These are phyloP conservation scores for Zymoseptoria tritici DNA, from an alignment of 2,329 filamentous ascomycete genomes.

Conservation along the genomic window DNA sequence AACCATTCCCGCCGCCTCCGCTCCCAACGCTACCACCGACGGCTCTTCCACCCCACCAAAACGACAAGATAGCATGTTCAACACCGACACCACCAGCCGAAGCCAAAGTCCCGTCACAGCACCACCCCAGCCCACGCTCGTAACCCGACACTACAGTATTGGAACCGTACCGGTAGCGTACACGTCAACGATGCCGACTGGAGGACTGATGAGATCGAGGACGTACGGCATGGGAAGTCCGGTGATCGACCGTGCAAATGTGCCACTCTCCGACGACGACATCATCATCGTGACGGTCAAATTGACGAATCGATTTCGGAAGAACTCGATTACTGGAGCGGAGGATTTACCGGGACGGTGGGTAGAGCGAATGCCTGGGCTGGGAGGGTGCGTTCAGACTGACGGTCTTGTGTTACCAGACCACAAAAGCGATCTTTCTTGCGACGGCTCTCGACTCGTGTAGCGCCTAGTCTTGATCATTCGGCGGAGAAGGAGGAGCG, in stretches of 20 bases:
- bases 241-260: background rate
- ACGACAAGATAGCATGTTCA: background rate
- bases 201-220: background rate
- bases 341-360: slow-evolving; percentile 18
- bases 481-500: slow-evolving; percentile 14
- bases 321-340: slow-evolving; percentile 9
- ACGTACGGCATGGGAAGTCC: background rate
- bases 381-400: background rate
- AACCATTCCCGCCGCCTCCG: background rate
- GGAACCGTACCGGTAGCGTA: background rate
- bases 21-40: background rate
- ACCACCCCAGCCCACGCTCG: background rate
- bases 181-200: background rate
- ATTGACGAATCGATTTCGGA: slow-evolving; percentile 13
- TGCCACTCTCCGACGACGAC: slow-evolving; percentile 18
- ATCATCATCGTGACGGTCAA: slow-evolving; percentile 24
- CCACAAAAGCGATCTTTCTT: slow-evolving; percentile 21
- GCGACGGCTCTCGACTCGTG: slow-evolving; percentile 22
- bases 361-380: background rate
- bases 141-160: background rate
- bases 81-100: background rate
- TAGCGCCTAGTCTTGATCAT: slow-evolving; percentile 9
- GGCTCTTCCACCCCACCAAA: background rate
- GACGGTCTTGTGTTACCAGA: slow-evolving; percentile 6
- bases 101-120: background rate